Conservation (phyloP, 2,329 filamentous ascomycete species). For the Aspergillus hortae region DNA sequence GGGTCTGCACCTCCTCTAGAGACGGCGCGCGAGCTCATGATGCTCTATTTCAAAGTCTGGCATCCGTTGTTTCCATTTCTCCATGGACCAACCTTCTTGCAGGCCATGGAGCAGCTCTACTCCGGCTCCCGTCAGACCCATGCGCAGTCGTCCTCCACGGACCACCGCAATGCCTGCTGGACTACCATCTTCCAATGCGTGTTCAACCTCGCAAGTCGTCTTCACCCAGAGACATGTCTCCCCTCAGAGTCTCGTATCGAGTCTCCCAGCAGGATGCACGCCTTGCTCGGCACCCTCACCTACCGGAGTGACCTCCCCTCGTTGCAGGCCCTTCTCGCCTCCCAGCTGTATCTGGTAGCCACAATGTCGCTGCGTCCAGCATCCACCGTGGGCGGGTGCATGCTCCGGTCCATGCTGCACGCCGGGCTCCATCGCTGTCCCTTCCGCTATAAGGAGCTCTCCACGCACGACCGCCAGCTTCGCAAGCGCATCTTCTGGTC, state of each 20-base stretch:
- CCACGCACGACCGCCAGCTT: constrained; percentile 38
- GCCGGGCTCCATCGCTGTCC: constrained; percentile 52
- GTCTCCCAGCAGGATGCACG: constrained; percentile 36
- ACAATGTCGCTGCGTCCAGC: constrained; percentile 49
- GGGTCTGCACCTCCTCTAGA: constrained; percentile 27
- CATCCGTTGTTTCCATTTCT: constrained; percentile 53
- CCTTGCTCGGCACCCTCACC: constrained; percentile 36
- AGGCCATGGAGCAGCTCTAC: constrained; percentile 45
- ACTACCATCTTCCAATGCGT: constrained; percentile 48
- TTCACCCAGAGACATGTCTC: constrained; percentile 31
- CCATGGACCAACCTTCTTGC: constrained; percentile 49
- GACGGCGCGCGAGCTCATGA: constrained; percentile 42
- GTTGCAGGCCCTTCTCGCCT: constrained; percentile 48
- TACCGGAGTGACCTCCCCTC: constrained; percentile 44
- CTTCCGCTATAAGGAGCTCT: constrained; percentile 47
- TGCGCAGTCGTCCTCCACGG: background rate
- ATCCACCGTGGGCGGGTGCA: constrained; percentile 47
- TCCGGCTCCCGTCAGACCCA: constrained; percentile 9
- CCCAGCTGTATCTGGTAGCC: constrained; percentile 48
- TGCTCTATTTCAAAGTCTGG: constrained; percentile 51
- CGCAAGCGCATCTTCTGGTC: constrained; percentile 43
- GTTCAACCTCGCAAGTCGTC: constrained; percentile 46
- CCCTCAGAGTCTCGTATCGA: constrained; percentile 35
- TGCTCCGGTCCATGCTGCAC: constrained; percentile 48
- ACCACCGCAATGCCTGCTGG: constrained; percentile 27